phyloP scores from a whole-genome alignment of 2,329 filamentous ascomycete genomes.

The Trichoderma gracile region DNA sequence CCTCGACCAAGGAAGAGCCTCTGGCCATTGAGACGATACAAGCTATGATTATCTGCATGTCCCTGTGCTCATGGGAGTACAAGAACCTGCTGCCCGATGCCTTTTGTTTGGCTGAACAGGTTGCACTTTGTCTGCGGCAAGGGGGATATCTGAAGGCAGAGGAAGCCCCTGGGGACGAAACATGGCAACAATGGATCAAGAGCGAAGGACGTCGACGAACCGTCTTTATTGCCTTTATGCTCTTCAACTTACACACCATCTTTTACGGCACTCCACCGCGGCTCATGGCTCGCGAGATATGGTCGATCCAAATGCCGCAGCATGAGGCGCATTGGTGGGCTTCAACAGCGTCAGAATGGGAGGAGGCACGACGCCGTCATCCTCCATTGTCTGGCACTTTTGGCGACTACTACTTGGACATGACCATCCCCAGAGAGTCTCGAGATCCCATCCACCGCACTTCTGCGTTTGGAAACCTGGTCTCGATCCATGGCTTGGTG shows the following conservation, averaged over 20 bases:
- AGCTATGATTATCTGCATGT: conserved; percentile 20
- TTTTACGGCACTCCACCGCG: conserved; percentile 13
- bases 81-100: conserved; percentile 11
- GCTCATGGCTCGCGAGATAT: conserved; percentile 14
- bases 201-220: conserved; percentile 7
- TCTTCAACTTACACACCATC: neutral
- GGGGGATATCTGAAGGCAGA: conserved; percentile 4
- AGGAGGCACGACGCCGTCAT: conserved; percentile 4
- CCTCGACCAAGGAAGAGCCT: neutral
- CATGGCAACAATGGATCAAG: conserved; percentile 2
- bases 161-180: neutral
- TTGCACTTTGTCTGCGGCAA: conserved; percentile 2
- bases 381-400: conserved; percentile 2
- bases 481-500: conserved; percentile 8
- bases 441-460: conserved; percentile 5
- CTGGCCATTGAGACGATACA: conserved; percentile 13
- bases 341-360: neutral
- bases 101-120: conserved; percentile 9
- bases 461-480: conserved; percentile 11
- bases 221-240: conserved; percentile 2
- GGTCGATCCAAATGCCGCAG: conserved; percentile 15
- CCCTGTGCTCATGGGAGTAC: conserved; percentile 17
- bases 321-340: conserved; percentile 18
- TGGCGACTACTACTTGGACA: conserved; percentile 9
- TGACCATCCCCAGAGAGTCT: neutral